Evolutionary conservation across 1,284 basidiomycete species (phyloP).

Genomic region (Uromyces viciae-fabae): DNA sequence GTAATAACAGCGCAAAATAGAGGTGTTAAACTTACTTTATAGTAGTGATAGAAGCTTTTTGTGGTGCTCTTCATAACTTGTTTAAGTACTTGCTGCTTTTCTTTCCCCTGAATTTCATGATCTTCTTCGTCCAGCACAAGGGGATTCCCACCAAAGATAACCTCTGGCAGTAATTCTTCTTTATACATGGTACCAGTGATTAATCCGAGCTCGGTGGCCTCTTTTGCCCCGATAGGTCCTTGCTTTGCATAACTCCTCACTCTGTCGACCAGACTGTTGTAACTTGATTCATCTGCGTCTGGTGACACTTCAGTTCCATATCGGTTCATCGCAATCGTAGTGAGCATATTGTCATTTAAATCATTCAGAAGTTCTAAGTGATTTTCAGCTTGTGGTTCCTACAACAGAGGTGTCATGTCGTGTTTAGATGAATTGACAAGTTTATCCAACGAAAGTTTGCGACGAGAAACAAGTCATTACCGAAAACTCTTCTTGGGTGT

Average conservation of each 20-base stretch:
- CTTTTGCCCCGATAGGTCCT: slow-evolving; percentile 55
- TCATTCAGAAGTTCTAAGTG: slow-evolving; percentile 50
- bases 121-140: slow-evolving; percentile 49
- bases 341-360: slow-evolving; percentile 52
- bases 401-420: neutral
- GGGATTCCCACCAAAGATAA: slow-evolving; percentile 47
- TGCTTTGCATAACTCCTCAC: slow-evolving; percentile 52
- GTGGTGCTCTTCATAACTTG: slow-evolving; percentile 32
- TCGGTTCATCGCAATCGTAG: slow-evolving; percentile 50
- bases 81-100: slow-evolving; percentile 35
- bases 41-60: slow-evolving; percentile 52
- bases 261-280: slow-evolving; percentile 49
- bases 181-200: slow-evolving; percentile 55
- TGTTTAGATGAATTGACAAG: neutral
- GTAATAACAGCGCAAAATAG: neutral
- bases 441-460: neutral
- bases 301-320: slow-evolving; percentile 47
- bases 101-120: slow-evolving; percentile 45
- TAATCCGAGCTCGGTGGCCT: slow-evolving; percentile 54
- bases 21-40: slow-evolving; percentile 32
- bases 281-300: slow-evolving; percentile 46
- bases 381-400: slow-evolving; percentile 51
- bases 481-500: slow-evolving; percentile 50
- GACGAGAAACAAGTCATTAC: slow-evolving; percentile 12
- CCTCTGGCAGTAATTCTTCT: slow-evolving; percentile 52